Percentiles rank a stretch among this genome's conserved stretches.
phyloP scores from a whole-genome alignment of 768 basidiomycete species.

The Podaxis sp. region DNA sequence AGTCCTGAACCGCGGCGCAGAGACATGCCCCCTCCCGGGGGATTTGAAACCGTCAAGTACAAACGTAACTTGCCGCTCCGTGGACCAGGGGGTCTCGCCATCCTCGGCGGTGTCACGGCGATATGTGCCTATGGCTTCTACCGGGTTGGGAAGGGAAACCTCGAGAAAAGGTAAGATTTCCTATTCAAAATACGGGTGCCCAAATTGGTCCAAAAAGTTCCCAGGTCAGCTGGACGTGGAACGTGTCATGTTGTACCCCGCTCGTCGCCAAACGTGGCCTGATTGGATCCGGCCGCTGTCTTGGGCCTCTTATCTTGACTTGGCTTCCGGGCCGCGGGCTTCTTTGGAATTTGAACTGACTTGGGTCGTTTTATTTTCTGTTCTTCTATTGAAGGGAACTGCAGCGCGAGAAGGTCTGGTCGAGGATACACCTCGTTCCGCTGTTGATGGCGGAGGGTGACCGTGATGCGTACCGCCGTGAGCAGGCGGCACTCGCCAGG shows the following conservation, averaged over 20 bases:
- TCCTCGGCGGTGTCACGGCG: conserved; percentile 84
- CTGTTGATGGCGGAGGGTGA: conserved; percentile 92
- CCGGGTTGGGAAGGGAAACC: conserved; percentile 84
- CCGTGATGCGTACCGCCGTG: conserved; percentile 81
- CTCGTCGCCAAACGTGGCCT: conserved; percentile 70
- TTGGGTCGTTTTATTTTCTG: conserved; percentile 27
- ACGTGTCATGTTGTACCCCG: conserved; percentile 63
- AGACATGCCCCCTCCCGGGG: conserved; percentile 94
- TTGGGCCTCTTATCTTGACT: conserved; percentile 41
- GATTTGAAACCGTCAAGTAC: conserved; percentile 92
- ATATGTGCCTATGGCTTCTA: conserved; percentile 93
- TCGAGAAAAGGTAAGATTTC: conserved; percentile 85
- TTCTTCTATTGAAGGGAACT: conserved; percentile 71
- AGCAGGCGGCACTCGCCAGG: conserved; percentile 71
- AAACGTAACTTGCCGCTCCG: conserved; percentile 92
- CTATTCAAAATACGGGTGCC: conserved; percentile 13
- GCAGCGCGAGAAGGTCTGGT: conserved; percentile 91
- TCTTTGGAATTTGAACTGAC: conserved; percentile 40
- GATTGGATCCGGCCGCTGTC: conserved; percentile 60
- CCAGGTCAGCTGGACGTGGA: conserved; percentile 61
- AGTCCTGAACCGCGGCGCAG: conserved; percentile 40
- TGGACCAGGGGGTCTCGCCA: conserved; percentile 80
- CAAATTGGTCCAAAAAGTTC: conserved; percentile 14
- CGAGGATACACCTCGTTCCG: conserved; percentile 91
- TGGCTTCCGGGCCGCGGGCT: conserved; percentile 39